A percentile compares a stretch with the other conserved stretches of the same genome.
Conservation (phyloP, 352 stramenopile genomes). For the Globisporangium solare region DNA sequence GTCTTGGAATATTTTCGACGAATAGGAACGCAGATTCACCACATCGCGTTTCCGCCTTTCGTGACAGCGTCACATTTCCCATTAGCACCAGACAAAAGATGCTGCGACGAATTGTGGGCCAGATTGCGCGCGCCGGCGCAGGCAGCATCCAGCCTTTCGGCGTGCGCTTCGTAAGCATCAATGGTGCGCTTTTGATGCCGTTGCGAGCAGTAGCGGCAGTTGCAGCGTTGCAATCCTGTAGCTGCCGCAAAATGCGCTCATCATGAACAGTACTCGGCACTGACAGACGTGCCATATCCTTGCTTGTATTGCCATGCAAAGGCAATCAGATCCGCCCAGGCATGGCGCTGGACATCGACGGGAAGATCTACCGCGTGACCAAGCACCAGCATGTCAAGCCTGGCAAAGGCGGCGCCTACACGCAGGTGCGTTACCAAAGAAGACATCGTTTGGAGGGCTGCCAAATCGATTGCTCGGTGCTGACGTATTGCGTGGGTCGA, state of each 20-base stretch:
- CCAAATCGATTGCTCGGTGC: too few relatives aligned
- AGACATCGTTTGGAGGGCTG: too few relatives aligned
- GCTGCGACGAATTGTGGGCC: conserved; percentile 35
- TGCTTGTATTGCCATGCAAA: conserved; percentile 16
- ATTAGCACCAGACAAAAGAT: conserved; percentile 17
- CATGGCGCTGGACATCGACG: conserved; percentile 81
- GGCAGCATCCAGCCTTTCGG: conserved; percentile 13
- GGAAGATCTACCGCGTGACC: conserved; percentile 78
- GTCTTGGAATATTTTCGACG: not conserved
- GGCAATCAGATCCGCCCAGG: conserved; percentile 79
- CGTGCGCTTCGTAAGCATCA: conserved; percentile 59
- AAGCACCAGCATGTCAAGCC: conserved; percentile 86
- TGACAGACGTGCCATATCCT: conserved; percentile 5
- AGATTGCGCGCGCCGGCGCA: conserved; percentile 21
- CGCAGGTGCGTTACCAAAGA: conserved; percentile 33
- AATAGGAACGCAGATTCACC: not conserved
- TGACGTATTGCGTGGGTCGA: not conserved
- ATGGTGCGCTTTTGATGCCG: conserved; percentile 27
- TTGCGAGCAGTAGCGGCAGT: too few relatives aligned
- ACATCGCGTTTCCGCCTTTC: too few relatives aligned
- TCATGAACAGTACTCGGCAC: not conserved
- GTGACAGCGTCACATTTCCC: not conserved
- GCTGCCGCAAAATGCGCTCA: not conserved
- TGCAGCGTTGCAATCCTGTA: not conserved
- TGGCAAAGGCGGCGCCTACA: conserved; percentile 79